Base-by-base conservation (phyloP, 2,329 filamentous ascomycete species). In the Nakataea oryzae region DNA sequence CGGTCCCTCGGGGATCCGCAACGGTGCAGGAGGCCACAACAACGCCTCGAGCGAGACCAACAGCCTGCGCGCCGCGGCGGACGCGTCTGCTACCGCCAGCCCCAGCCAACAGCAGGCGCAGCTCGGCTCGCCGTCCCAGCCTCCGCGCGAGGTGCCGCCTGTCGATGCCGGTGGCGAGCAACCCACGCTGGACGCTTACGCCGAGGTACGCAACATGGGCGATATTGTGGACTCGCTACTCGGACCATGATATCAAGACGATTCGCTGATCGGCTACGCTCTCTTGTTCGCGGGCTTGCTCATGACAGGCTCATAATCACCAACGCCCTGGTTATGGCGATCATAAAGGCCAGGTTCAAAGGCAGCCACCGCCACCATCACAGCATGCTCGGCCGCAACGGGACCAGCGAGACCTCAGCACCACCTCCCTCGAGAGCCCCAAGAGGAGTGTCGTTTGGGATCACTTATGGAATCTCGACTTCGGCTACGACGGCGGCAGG, bases 381-480 rank as follows among this genome's bases (percentile, higher is more conserved):
- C 54, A 56, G 26, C 54, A 34, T 9, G 26, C 13, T 2, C 56
- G 32, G 8, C 59, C 32, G 4, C 63, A 61, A 27, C 69, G 66
- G 30, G 67, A 75, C 47, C 73, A 74, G 27, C 75, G 76, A 64
- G 75, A 81, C 65, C 70, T 75, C 58, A 76, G 73, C 64, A 67
- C 65, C 29, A 66, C 65, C 29, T 69, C 70, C 57, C 61, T 73
- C 67, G 66, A 76, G 61, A 78, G 76, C 63, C 70, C 76, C n/a
- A 82, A 78, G 71, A 81, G 73, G 67, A 84, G 81, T 30, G 74
- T 86, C 4, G 77, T 86, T 12, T 88, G 84, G 83, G 84, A 86
- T 66, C 79, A 81, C 14, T 72, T 87, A 21, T 87, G 85, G 84
- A 84, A 78, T 65, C 69, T 86, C 29, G 84, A 87, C 67, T 76